A percentile compares a stretch with the other conserved stretches of the same genome.
phyloP scores from a whole-genome alignment of 495 filamentous ascomycete species.

The Parathielavia appendiculata region DNA sequence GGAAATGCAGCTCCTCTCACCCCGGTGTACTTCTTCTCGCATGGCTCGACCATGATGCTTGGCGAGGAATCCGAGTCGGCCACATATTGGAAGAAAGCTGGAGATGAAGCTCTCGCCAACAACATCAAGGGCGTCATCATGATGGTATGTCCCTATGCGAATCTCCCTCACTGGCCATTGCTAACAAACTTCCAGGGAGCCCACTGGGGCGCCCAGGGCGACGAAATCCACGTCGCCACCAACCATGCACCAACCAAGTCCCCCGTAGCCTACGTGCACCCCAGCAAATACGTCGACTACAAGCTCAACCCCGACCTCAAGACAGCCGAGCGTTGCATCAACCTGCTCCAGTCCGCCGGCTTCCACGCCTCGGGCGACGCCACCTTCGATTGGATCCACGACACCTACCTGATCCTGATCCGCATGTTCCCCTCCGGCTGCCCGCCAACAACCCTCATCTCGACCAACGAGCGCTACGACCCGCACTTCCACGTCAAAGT shows the following conservation, averaged over 20 bases:
- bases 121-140: conserved; percentile 56
- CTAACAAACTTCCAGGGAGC: conserved; percentile 43
- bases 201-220: conserved; percentile 52
- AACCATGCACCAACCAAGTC: conserved; percentile 53
- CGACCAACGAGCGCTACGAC: conserved; percentile 55
- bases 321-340: not conserved
- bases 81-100: conserved; percentile 58
- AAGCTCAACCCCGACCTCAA: conserved; percentile 50
- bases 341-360: not conserved
- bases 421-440: conserved; percentile 56
- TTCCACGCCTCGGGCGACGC: conserved; percentile 37
- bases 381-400: conserved; percentile 50
- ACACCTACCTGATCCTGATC: conserved; percentile 58
- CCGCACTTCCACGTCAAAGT: conserved; percentile 57
- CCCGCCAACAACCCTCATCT: conserved; percentile 55
- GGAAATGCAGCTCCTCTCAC: conserved; percentile 20
- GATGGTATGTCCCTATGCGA: conserved; percentile 43
- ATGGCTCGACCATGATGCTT: conserved; percentile 65
- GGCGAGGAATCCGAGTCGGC: conserved; percentile 55
- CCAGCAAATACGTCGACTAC: conserved; percentile 54
- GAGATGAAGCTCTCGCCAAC: conserved; percentile 51
- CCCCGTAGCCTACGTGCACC: conserved; percentile 56
- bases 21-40: conserved; percentile 62
- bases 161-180: not conserved
- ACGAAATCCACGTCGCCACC: conserved; percentile 46